phyloP scores from a whole-genome alignment of 2,329 filamentous ascomycete genomes.

The Ustulina deusta region DNA sequence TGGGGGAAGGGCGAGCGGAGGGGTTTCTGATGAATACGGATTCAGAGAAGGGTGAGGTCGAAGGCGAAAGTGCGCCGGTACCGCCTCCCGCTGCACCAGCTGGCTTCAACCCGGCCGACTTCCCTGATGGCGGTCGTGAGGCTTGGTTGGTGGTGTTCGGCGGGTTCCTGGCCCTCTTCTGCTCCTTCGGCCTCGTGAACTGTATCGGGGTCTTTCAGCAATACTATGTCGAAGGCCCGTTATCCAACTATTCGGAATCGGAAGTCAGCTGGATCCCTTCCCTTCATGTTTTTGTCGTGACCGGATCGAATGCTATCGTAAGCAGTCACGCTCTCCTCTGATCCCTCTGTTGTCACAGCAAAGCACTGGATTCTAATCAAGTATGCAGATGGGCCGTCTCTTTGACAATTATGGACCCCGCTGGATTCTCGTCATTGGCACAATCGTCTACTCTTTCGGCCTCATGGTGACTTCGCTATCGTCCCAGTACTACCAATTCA shows the following conservation, averaged over 20 bases:
- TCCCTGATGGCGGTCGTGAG: slow-evolving; percentile 68
- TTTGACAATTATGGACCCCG: slow-evolving; percentile 34
- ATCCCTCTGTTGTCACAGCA: neutral
- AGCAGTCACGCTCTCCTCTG: neutral
- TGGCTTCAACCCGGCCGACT: slow-evolving; percentile 60
- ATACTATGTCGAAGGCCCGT: slow-evolving; percentile 62
- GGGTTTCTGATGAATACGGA: slow-evolving; percentile 4
- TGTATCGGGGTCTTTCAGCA: slow-evolving; percentile 65
- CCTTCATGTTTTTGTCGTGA: slow-evolving; percentile 59
- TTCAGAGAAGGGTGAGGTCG: slow-evolving; percentile 22
- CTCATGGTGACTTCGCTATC: slow-evolving; percentile 70
- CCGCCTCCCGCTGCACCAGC: slow-evolving; percentile 19
- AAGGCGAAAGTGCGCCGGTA: slow-evolving; percentile 3
- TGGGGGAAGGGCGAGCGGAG: neutral
- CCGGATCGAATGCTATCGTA: slow-evolving; percentile 56
- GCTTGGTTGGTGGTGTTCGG: slow-evolving; percentile 51
- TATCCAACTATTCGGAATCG: slow-evolving; percentile 61
- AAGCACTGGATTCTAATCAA: neutral
- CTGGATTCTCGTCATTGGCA: slow-evolving; percentile 61
- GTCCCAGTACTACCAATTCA: slow-evolving; percentile 55
- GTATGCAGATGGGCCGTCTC: slow-evolving; percentile 24
- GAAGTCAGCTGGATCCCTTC: slow-evolving; percentile 69
- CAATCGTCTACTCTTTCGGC: slow-evolving; percentile 66
- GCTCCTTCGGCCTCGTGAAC: slow-evolving; percentile 54
- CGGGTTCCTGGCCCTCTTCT: slow-evolving; percentile 25